Base-by-base conservation (phyloP, 371 early-diverging fungal species). In the Syncephalis plumigaleata region DNA sequence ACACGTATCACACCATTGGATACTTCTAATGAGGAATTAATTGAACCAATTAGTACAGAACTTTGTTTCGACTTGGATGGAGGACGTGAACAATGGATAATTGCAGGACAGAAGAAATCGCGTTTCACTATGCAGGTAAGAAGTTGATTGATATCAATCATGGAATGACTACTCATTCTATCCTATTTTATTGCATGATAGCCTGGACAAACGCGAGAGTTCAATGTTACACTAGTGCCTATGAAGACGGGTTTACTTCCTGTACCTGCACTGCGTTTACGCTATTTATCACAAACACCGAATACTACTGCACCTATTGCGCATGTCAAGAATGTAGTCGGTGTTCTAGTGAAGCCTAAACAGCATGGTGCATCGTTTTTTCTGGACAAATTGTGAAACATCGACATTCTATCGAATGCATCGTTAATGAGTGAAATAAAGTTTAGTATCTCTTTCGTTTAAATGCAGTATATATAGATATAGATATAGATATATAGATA, bases 21-120 rank as follows among this genome's bases (percentile, higher is more conserved):
- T 31, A 11, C 31, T n/a, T n/a, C n/a, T n/a, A n/a, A n/a, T 31
- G 31, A 31, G 11, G 4, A 4, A 31, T 4, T 11, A 11, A 11
- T 7, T 27, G 55, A 57, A 7, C 43, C 51, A n/a, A 47, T 43
- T 15, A 13, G 49, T 13, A 38, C 47, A 22, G 66, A 68, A 21
- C 71, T 75, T 42, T 66, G 55, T 47, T 80, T 78, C 47, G 79
- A 79, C n/a, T 66, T 84, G 48, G 62, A 72, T 48, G 72, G 73
- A 1, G 75, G 79, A 46, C 75, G 76, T 52, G 72, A 73, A 27
- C 71, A 73, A 51, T 84, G 83, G 83, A 45, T 82, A 8, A 50
- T 84, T 4, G 62, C 77, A 13, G 84, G 84, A 4, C 72, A 76
- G 53, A 64, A 70, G 47, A 70, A 75, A 42, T 52, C 71, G 36